A percentile compares a stretch with the other conserved stretches of the same genome.
Evolutionary conservation across 164 flowering plant species (phyloP).

Genomic region (Annona cherimola): DNA sequence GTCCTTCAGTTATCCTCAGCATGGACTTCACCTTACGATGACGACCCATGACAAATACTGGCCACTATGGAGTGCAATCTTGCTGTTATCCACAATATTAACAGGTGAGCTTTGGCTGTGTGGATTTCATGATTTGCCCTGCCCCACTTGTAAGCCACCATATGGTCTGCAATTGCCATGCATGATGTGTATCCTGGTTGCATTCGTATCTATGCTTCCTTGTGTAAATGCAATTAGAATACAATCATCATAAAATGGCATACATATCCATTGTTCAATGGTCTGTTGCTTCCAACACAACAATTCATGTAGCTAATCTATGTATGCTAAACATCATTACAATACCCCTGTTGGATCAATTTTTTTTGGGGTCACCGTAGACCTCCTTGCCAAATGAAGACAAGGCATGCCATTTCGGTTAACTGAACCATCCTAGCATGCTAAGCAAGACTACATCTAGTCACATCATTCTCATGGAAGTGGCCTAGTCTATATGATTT

Average conservation of each 20-base stretch:
- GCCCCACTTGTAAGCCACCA: not conserved
- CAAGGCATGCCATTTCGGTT: no score
- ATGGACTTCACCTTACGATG: conserved; percentile 36
- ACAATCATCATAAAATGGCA: not conserved
- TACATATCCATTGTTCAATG: no score
- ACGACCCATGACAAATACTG: conserved; percentile 37
- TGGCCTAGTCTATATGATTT: no score
- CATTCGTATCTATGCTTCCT: not conserved
- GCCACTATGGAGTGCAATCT: not conserved
- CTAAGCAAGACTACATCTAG: no score
- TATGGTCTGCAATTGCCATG: not conserved
- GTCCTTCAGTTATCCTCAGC: conserved; percentile 25
- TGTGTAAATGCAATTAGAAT: not conserved
- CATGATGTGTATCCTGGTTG: not conserved
- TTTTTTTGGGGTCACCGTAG: no score
- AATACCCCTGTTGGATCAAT: no score
- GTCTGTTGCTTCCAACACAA: no score
- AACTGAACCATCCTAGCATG: no score
- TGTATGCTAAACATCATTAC: no score
- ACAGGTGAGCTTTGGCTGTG: not conserved
- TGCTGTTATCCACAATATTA: not conserved
- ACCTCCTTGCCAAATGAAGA: no score
- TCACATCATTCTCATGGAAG: no score
- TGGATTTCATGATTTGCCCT: not conserved
- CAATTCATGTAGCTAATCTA: no score